Conservation (phyloP, 1,284 basidiomycete genomes). For the Ceratobasidium sp. region DNA sequence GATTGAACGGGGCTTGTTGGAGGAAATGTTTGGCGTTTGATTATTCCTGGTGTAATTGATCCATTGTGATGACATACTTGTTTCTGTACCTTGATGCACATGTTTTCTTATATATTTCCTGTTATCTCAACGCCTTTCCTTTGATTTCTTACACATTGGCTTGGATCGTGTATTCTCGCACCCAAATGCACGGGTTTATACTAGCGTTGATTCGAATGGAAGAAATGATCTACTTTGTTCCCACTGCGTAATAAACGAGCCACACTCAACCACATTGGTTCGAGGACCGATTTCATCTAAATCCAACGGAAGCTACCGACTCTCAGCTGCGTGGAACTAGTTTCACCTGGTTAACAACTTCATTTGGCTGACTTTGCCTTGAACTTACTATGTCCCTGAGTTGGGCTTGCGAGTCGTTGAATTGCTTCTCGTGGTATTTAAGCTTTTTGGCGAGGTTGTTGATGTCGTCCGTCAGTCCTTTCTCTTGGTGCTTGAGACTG, state of each 20-base stretch:
- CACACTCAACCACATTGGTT: not conserved
- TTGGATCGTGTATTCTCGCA: not conserved
- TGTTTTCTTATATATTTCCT: not conserved
- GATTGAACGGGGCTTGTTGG: slow-evolving; percentile 78
- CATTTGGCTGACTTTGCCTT: no score
- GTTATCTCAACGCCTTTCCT: no score
- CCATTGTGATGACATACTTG: not conserved
- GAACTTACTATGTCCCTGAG: slow-evolving; percentile 81
- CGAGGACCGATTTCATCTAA: no score
- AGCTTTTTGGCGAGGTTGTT: slow-evolving; percentile 79
- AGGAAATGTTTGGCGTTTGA: slow-evolving; percentile 81
- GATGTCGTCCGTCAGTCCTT: slow-evolving; percentile 81
- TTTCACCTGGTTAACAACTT: not conserved
- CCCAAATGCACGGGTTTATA: no score
- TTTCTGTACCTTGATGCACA: not conserved
- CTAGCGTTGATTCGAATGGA: no score
- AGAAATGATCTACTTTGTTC: no score
- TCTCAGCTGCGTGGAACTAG: slow-evolving; percentile 29
- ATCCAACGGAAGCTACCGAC: slow-evolving; percentile 4
- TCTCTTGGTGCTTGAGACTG: slow-evolving; percentile 75
- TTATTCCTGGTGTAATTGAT: not conserved
- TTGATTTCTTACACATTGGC: no score
- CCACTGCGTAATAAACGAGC: not conserved
- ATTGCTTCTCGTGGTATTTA: slow-evolving; percentile 90
- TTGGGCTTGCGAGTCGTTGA: slow-evolving; percentile 85